Percentiles rank a stretch among this genome's conserved stretches.
phyloP scores from a whole-genome alignment of 208 protist genomes.

The Trypanosoma rangeli region DNA sequence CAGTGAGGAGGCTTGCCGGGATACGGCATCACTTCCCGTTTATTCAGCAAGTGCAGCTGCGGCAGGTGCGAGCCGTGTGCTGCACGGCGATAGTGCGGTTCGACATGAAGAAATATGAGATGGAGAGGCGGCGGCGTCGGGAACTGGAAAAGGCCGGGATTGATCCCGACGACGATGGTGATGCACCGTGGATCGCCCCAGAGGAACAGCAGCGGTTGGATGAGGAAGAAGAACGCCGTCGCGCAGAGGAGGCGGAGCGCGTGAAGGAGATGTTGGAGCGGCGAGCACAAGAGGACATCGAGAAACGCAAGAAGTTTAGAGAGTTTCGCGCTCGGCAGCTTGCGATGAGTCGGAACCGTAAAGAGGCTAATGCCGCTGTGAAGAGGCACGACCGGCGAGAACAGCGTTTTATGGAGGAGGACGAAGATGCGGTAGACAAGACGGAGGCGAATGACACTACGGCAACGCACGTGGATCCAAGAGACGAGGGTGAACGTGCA shows the following conservation, averaged over 20 bases:
- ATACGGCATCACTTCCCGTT: neutral
- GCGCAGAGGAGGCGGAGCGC: constrained; percentile 55
- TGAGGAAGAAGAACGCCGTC: constrained; percentile 51
- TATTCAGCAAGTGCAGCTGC: neutral
- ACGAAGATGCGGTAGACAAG: constrained; percentile 15
- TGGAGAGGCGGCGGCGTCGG: constrained; percentile 68
- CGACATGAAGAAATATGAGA: constrained; percentile 72
- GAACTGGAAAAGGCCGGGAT: constrained; percentile 76
- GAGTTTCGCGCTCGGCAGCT: constrained; percentile 75
- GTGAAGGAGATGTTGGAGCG: constrained; percentile 53
- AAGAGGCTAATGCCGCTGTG: constrained; percentile 44
- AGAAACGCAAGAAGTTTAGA: constrained; percentile 72
- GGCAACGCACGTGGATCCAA: neutral
- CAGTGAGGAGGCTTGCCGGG: neutral
- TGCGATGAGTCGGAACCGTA: constrained; percentile 69
- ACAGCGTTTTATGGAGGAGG: constrained; percentile 26
- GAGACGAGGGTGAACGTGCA: neutral
- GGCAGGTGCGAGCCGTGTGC: constrained; percentile 13
- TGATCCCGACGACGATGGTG: constrained; percentile 44
- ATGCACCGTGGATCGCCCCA: constrained; percentile 62
- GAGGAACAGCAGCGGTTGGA: constrained; percentile 77
- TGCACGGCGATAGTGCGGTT: constrained; percentile 46
- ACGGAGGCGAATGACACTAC: constrained; percentile 10
- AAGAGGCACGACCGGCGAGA: constrained; percentile 40
- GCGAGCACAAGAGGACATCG: constrained; percentile 58